Conservation (phyloP, 2,329 filamentous ascomycete genomes). For the Neofusicoccum cordaticola region DNA sequence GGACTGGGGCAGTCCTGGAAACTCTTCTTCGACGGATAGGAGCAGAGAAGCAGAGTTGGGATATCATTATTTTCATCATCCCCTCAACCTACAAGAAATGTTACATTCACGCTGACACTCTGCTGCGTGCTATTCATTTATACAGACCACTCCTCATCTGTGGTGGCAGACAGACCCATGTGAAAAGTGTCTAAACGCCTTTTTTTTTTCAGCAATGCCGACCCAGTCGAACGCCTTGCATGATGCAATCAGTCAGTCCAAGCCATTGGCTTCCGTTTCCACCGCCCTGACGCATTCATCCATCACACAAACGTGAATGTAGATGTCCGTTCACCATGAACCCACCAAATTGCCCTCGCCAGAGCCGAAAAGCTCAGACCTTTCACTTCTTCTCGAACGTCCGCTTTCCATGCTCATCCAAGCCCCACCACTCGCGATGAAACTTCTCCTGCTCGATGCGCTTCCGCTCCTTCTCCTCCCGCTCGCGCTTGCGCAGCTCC, state of each 20-base stretch:
- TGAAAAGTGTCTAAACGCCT: conserved; percentile 1
- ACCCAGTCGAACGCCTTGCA: conserved; percentile 4
- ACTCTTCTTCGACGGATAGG: background rate
- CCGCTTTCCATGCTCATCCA: conserved; percentile 38
- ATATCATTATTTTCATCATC: background rate
- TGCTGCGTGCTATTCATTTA: background rate
- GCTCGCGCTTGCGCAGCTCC: conserved; percentile 65
- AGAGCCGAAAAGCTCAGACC: background rate
- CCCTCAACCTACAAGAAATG: background rate
- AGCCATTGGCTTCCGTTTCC: too few relatives aligned
- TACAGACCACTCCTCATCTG: conserved; percentile 1
- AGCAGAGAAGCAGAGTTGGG: background rate
- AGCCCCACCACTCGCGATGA: conserved; percentile 52
- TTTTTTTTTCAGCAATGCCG: background rate
- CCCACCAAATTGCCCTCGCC: background rate
- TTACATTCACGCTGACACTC: background rate
- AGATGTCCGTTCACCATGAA: too few relatives aligned
- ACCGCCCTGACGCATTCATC: too few relatives aligned
- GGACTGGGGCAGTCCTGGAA: background rate
- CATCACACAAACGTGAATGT: too few relatives aligned
- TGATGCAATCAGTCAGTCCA: background rate
- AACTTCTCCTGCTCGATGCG: conserved; percentile 44
- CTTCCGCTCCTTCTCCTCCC: conserved; percentile 55
- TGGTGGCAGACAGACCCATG: background rate
- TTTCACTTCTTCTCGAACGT: conserved; percentile 11